These are phyloP conservation scores for Ophioceras dolichostomum DNA, from an alignment of 2,329 filamentous ascomycete genomes.

Conservation along the genomic window DNA sequence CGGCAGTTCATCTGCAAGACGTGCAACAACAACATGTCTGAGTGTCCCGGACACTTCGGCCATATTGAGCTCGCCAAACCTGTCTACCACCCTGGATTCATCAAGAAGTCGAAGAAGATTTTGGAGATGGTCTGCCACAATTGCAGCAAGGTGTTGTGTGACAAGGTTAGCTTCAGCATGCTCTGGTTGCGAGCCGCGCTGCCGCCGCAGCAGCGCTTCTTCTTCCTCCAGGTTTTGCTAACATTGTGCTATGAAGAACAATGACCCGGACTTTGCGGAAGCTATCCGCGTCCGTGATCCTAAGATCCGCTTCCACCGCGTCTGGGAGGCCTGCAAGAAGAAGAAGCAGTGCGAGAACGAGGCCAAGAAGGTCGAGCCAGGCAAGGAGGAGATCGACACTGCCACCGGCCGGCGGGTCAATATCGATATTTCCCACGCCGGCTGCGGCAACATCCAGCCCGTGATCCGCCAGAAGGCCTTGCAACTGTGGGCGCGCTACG, in stretches of 20 bases:
- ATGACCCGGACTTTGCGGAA: slow-evolving; percentile 69
- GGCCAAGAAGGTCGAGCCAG: slow-evolving; percentile 40
- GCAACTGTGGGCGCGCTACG: slow-evolving; percentile 59
- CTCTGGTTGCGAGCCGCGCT: not conserved
- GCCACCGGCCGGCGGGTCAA: not conserved
- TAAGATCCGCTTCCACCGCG: slow-evolving; percentile 84
- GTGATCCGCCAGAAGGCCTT: slow-evolving; percentile 79
- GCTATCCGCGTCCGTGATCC: slow-evolving; percentile 80
- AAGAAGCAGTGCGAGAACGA: slow-evolving; percentile 78
- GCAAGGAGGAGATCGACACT: slow-evolving; percentile 54
- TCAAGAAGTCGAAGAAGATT: slow-evolving; percentile 99
- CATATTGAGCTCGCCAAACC: slow-evolving; percentile 97
- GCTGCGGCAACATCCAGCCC: slow-evolving; percentile 86
- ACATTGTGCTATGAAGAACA: slow-evolving; percentile 17
- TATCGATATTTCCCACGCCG: slow-evolving; percentile 49
- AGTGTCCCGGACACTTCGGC: slow-evolving; percentile 96
- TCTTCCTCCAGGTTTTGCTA: slow-evolving; percentile 1
- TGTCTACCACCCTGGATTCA: slow-evolving; percentile 89
- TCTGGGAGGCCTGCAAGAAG: slow-evolving; percentile 87
- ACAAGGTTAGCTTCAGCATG: slow-evolving; percentile 71
- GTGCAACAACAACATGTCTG: slow-evolving; percentile 87
- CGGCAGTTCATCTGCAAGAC: slow-evolving; percentile 92
- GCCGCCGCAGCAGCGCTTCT: not conserved
- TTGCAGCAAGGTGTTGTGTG: slow-evolving; percentile 93
- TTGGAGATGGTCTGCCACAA: slow-evolving; percentile 98